Conservation (phyloP, 352 stramenopile species). For the Globisporangium emineosum region DNA sequence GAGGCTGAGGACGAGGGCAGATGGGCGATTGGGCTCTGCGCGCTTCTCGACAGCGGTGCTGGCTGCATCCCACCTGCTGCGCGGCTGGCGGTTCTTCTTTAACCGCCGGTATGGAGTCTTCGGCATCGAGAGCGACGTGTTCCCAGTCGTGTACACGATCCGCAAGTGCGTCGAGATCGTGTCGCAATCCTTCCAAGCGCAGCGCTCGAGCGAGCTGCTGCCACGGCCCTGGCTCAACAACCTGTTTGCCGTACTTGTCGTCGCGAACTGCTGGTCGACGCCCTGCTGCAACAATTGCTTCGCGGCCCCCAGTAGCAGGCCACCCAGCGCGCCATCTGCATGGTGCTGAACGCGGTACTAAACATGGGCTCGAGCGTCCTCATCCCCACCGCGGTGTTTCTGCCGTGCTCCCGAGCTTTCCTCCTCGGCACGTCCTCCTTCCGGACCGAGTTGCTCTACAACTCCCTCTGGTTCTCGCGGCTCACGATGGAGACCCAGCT, state of each 20-base stretch:
- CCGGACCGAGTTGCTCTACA: constrained; percentile 15
- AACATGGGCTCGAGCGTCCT: constrained; percentile 13
- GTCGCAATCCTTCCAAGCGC: constrained; percentile 10
- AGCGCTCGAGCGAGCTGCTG: constrained; percentile 11
- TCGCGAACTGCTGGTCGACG: constrained; percentile 16
- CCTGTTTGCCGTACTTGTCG: constrained; percentile 6
- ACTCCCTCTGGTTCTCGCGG: constrained; percentile 19
- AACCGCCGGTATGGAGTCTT: constrained; percentile 10
- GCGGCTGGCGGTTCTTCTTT: constrained; percentile 4
- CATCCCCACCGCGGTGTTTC: constrained; percentile 10
- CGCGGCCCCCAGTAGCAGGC: neutral
- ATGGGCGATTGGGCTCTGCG: neutral
- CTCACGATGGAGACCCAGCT: constrained; percentile 24
- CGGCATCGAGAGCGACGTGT: constrained; percentile 8
- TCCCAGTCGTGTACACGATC: constrained; percentile 3
- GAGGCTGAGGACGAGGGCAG: neutral
- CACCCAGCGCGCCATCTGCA: constrained; percentile 7
- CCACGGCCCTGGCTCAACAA: constrained; percentile 16
- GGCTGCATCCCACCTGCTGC: neutral
- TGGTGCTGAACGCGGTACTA: constrained; percentile 13
- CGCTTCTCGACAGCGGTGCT: neutral
- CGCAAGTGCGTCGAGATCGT: constrained; percentile 8
- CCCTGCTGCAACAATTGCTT: constrained; percentile 10
- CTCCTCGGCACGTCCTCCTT: constrained; percentile 15
- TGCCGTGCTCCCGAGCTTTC: constrained; percentile 13